Conservation (phyloP, 176 grass and related monocot genomes). For the Raddia distichophylla region DNA sequence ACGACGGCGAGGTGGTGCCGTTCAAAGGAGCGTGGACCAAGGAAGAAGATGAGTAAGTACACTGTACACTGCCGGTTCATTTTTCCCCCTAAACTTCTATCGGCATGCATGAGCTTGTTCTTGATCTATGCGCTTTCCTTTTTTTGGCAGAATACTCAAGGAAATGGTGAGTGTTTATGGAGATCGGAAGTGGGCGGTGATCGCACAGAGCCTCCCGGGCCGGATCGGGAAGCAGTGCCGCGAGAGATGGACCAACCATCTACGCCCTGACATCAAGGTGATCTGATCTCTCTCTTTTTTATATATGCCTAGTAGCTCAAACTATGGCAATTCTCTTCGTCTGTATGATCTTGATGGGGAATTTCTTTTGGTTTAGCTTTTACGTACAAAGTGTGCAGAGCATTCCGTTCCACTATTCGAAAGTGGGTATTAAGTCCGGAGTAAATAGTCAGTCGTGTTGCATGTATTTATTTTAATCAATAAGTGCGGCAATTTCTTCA, state of each 20-base stretch:
- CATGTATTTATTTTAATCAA: not conserved
- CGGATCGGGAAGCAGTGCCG: conserved; percentile 85
- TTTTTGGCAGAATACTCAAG: conserved; percentile 49
- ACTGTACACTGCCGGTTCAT: conserved; percentile 2
- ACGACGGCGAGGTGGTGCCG: not conserved
- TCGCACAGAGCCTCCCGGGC: conserved; percentile 58
- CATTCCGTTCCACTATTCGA: not conserved
- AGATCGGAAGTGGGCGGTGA: conserved; percentile 61
- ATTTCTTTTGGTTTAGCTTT: not conserved
- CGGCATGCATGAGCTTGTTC: not conserved
- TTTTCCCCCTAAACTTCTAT: not conserved
- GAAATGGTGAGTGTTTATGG: conserved; percentile 57
- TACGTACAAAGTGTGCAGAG: not conserved
- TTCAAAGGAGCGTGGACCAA: conserved; percentile 67
- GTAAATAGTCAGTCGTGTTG: conserved; percentile 16
- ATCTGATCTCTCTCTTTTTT: not conserved
- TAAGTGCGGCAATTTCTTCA: conserved; percentile 6
- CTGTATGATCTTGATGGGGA: not conserved
- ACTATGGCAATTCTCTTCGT: not conserved
- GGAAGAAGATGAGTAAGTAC: conserved; percentile 66
- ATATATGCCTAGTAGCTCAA: not conserved
- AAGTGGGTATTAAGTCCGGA: not conserved
- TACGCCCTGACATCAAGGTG: conserved; percentile 76
- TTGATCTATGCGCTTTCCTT: conserved; percentile 3
- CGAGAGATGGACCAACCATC: conserved; percentile 86